These are phyloP conservation scores for Talaromyces amestolkiae DNA, from an alignment of 2,329 filamentous ascomycete genomes.

Conservation along the genomic window DNA sequence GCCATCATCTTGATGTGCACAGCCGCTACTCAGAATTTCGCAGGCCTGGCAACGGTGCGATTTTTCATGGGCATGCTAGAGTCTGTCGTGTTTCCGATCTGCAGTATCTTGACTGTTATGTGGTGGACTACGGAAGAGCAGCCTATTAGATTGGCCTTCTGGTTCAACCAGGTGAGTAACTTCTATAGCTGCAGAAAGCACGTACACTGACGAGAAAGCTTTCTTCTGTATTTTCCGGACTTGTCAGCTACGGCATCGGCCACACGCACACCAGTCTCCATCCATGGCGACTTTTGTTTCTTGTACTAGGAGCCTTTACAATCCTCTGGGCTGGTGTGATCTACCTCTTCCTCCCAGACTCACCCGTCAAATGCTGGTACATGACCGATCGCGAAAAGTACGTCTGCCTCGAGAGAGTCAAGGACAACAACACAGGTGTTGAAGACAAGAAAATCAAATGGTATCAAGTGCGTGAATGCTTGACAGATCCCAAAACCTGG, in stretches of 20 bases:
- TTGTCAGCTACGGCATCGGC: conserved; percentile 37
- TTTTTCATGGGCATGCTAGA: conserved; percentile 19
- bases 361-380: conserved; percentile 24
- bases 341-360: conserved; percentile 24
- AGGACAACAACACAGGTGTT: conserved; percentile 27
- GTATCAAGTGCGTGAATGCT: conserved; percentile 41
- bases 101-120: conserved; percentile 17
- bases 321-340: conserved; percentile 23
- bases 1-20: conserved; percentile 13
- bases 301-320: conserved; percentile 25
- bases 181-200: neutral
- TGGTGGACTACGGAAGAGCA: conserved; percentile 17
- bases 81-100: conserved; percentile 13
- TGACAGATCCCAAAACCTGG: conserved; percentile 35
- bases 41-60: conserved; percentile 12
- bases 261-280: conserved; percentile 27
- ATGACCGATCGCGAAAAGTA: conserved; percentile 25
- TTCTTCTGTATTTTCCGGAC: conserved; percentile 33
- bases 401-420: conserved; percentile 26
- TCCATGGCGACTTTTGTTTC: conserved; percentile 25
- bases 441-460: conserved; percentile 45
- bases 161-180: conserved; percentile 17
- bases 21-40: conserved; percentile 13
- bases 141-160: conserved; percentile 14
- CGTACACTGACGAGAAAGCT: conserved; percentile 19